These are phyloP conservation scores for Asclepias syriaca DNA, from an alignment of 257 asterid genomes.

Conservation along the genomic window DNA sequence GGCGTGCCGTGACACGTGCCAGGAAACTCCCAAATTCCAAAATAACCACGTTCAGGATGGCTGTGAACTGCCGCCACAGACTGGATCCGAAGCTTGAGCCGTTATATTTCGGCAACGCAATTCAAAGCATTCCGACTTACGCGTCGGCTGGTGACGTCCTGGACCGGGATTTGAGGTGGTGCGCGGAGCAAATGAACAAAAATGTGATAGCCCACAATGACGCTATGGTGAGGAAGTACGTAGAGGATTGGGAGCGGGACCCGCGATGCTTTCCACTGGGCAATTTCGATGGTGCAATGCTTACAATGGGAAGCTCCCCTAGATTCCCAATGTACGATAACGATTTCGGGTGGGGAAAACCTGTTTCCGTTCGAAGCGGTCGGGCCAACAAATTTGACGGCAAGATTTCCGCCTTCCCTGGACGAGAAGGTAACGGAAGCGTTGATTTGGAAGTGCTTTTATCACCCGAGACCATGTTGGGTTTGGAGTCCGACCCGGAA, in stretches of 20 bases:
- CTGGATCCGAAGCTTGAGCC: conserved; percentile 34
- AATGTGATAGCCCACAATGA: conserved; percentile 24
- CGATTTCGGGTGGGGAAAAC: conserved; percentile 47
- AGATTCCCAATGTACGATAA: conserved; percentile 41
- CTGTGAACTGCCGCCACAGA: conserved; percentile 33
- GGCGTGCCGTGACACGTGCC: conserved; percentile 46
- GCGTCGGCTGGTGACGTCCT: conserved; percentile 34
- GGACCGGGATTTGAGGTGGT: conserved; percentile 29
- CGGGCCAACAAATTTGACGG: conserved; percentile 35
- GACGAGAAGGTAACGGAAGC: conserved; percentile 29
- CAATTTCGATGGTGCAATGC: conserved; percentile 37
- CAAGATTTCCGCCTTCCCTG: conserved; percentile 36
- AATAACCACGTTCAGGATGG: conserved; percentile 35
- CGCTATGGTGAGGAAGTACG: conserved; percentile 22
- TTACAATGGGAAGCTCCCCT: conserved; percentile 40
- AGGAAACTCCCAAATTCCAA: conserved; percentile 21
- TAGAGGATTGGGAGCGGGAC: conserved; percentile 31
- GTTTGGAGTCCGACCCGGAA: conserved; percentile 32
- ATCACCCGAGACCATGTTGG: conserved; percentile 31
- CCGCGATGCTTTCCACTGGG: conserved; percentile 37
- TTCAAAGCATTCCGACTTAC: conserved; percentile 35
- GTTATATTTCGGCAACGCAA: conserved; percentile 35
- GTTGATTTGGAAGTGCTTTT: conserved; percentile 42
- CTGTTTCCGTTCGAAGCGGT: conserved; percentile 34
- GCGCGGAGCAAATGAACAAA: conserved; percentile 32